Conservation (phyloP, 1,139 yeast species). For the Nadsonia starkeyi-henricii region DNA sequence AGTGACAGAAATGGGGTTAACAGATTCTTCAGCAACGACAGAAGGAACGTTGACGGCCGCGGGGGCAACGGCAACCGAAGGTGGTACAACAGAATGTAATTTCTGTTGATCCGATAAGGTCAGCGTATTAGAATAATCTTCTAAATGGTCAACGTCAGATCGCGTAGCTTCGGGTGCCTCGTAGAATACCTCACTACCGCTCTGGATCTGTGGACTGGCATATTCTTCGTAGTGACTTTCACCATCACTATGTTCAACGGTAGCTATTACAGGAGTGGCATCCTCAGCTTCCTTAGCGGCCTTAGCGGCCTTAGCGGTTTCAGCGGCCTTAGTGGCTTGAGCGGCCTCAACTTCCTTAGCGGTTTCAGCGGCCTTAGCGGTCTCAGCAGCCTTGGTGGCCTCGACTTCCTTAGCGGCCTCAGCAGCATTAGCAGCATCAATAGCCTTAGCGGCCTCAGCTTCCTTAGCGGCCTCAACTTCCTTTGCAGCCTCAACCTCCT, state of each 20-base stretch:
- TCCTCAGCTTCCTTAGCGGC: background rate
- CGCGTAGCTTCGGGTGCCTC: background rate
- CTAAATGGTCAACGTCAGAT: background rate
- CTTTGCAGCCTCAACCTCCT: background rate
- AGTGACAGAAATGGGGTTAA: background rate
- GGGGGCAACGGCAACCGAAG: background rate
- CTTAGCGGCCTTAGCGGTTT: too few relatives aligned
- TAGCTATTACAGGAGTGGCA: too few relatives aligned
- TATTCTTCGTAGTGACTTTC: too few relatives aligned
- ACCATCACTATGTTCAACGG: background rate
- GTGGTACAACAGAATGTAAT: background rate
- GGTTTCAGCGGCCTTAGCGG: too few relatives aligned
- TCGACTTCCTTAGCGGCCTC: constrained; percentile 1
- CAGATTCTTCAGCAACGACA: background rate
- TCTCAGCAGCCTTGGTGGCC: background rate
- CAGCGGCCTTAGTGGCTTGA: too few relatives aligned
- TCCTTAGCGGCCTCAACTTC: constrained; percentile 5
- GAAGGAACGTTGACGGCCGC: background rate
- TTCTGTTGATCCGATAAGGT: background rate
- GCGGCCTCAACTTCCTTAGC: background rate
- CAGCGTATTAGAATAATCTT: background rate
- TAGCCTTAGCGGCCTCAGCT: constrained; percentile 3
- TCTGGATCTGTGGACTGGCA: too few relatives aligned
- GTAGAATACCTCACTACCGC: background rate
- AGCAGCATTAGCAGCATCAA: constrained; percentile 4